Conservation (phyloP, 2,329 filamentous ascomycete genomes). For the Cercospora sesami region DNA sequence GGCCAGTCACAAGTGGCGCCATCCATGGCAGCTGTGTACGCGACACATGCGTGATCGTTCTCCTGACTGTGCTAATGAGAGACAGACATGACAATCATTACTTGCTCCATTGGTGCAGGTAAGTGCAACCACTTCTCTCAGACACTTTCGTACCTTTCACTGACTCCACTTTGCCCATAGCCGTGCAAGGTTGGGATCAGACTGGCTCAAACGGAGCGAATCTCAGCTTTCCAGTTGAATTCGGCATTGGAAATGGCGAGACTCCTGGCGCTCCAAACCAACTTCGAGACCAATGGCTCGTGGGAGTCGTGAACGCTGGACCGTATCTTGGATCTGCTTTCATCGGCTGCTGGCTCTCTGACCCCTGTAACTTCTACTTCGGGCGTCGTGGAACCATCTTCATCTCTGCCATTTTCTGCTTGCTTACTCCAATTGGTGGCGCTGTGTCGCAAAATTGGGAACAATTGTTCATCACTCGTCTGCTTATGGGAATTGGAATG, state of each 20-base stretch:
- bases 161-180: constrained; percentile 38
- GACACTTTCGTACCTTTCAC: not conserved
- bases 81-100: constrained; percentile 50
- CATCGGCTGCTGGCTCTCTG: constrained; percentile 39
- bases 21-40: constrained; percentile 47
- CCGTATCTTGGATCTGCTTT: constrained; percentile 51
- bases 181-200: constrained; percentile 43
- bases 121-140: not conserved
- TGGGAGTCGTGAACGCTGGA: constrained; percentile 66
- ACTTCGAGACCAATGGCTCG: constrained; percentile 55
- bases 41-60: not conserved
- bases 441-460: constrained; percentile 59
- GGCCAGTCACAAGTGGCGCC: constrained; percentile 52
- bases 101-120: constrained; percentile 52
- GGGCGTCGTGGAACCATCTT: constrained; percentile 44
- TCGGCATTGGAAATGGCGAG: constrained; percentile 34
- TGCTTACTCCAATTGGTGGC: constrained; percentile 68
- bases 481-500: constrained; percentile 47
- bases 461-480: constrained; percentile 43
- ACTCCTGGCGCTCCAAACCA: constrained; percentile 37
- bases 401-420: constrained; percentile 54
- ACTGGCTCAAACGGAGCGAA: constrained; percentile 53
- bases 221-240: constrained; percentile 49
- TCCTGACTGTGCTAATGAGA: not conserved
- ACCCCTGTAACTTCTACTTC: constrained; percentile 44